Conservation (phyloP, 768 basidiomycete genomes). For the Pulveroboletus ravenelii region DNA sequence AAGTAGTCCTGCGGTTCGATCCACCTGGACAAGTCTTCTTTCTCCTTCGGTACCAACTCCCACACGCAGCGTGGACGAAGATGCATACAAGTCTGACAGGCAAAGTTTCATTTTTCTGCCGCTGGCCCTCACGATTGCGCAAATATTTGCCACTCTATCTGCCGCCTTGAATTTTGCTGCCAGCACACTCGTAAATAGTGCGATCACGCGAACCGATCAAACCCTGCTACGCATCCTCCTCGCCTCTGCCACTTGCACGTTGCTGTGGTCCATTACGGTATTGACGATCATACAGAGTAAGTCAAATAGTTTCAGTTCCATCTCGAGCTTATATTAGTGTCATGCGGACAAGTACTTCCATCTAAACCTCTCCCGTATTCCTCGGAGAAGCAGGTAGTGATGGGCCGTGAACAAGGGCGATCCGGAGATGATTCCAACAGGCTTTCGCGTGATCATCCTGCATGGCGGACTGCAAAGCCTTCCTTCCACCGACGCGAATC, state of each 20-base stretch:
- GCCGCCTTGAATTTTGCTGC: conserved; percentile 21
- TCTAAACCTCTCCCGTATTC: not conserved
- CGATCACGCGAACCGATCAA: not conserved
- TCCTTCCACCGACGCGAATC: conserved; percentile 19
- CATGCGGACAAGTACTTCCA: conserved; percentile 20
- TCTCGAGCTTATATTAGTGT: conserved; percentile 1
- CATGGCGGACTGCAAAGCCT: conserved; percentile 13
- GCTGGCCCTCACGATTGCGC: conserved; percentile 16
- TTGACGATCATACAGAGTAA: conserved; percentile 23
- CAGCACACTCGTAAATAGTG: conserved; percentile 4
- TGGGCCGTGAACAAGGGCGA: not conserved
- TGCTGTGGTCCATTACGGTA: conserved; percentile 23
- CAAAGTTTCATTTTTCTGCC: not conserved
- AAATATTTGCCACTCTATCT: conserved; percentile 20
- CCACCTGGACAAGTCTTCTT: not conserved
- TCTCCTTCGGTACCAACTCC: conserved; percentile 2
- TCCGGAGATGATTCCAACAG: not conserved
- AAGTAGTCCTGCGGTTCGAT: not conserved
- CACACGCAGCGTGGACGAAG: not conserved
- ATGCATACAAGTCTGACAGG: not conserved
- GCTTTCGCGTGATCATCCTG: not conserved
- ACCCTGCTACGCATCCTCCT: conserved; percentile 12
- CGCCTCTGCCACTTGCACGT: conserved; percentile 15
- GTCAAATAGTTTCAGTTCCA: not conserved
- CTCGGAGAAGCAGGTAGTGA: conserved; percentile 6